Conservation (phyloP, 2,329 filamentous ascomycete species). For the Botrytis deweyae region DNA sequence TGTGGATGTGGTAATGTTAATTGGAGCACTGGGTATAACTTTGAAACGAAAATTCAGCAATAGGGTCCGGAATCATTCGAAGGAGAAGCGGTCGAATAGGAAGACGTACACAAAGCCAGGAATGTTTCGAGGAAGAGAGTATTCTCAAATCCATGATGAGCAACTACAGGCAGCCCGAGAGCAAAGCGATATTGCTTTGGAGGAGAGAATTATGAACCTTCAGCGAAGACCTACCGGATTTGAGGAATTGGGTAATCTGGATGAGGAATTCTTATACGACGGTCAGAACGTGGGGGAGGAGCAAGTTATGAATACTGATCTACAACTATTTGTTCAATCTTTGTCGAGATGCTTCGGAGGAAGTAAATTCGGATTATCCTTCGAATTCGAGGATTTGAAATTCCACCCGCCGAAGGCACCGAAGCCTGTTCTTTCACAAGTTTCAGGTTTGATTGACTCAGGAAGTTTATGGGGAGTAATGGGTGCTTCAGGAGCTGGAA, state of each 20-base stretch:
- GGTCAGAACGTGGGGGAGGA: conserved; percentile 25
- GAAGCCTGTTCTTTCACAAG: conserved; percentile 51
- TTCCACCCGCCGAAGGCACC: conserved; percentile 48
- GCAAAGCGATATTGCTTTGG: conserved; percentile 26
- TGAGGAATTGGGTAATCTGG: conserved; percentile 16
- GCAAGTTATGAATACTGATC: conserved; percentile 42
- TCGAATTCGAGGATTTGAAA: conserved; percentile 51
- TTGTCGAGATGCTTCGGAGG: conserved; percentile 53
- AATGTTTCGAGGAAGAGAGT: conserved; percentile 37
- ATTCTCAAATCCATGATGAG: conserved; percentile 32
- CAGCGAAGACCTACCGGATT: conserved; percentile 29
- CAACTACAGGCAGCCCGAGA: conserved; percentile 20
- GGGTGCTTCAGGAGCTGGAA: conserved; percentile 59
- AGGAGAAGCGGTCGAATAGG: conserved; percentile 32
- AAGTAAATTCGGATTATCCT: conserved; percentile 52
- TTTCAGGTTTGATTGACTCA: conserved; percentile 54
- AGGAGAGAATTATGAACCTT: conserved; percentile 22
- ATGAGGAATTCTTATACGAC: conserved; percentile 24
- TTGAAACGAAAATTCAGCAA: conserved; percentile 14
- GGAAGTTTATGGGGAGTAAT: conserved; percentile 59
- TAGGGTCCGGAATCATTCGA: neutral
- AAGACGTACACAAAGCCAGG: conserved; percentile 27
- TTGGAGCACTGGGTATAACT: conserved; percentile 35
- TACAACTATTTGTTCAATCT: conserved; percentile 52
- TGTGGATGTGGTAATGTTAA: conserved; percentile 45